Evolutionary conservation across 2,329 filamentous ascomycete species (phyloP), one percentile per base, ranked within the genome.

Genomic region (Sodiomyces alkalinus): DNA sequence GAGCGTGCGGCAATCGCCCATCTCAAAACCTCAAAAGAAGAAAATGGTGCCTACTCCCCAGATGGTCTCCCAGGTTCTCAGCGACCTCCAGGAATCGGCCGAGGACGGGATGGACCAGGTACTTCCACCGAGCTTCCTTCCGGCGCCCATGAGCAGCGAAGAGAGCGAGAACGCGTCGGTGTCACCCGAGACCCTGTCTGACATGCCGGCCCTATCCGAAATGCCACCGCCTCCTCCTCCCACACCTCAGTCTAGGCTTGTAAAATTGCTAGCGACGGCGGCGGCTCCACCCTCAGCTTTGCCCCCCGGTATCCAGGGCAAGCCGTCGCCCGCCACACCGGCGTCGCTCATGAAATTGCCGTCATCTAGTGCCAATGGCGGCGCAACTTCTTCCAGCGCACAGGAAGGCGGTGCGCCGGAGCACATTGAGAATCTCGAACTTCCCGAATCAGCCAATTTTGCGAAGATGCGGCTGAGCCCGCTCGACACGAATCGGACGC

Each of bases 331-430:
- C 8, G 85, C 82, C 2, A 92, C 85, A 1, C 85, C 85, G 1
- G 82, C 86, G 7, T 92, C 85, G 6, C 55, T 93, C 33, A 93
- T 94, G 80, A 78, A 73, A 42, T 62, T 87, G 23, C 64, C 62
- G 4, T 62, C 65, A 16, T 67, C 67, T 42, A 60, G 59, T 41
- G 51, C 56, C 29, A 67, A 65, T 13, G 32, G 32, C 9, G 36
- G 34, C 9, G 17, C 36, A 36, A 61, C 59, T 31, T 47, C 52
- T 10, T 52, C 61, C 17, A 47, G 48, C 34, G 40, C 48, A 39
- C 47, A 54, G 15, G 61, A 61, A 11, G 48, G 55, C 3, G 47
- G 53, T 12, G 53, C 56, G 17, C 57, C 59, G 4, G 67, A 71
- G 19, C 56, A 64, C 22, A 72, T 71, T 23, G 67, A 71, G 35